These are phyloP conservation scores for Rhizopus delemar DNA, from an alignment of 371 early-diverging fungal genomes.

Conservation along the genomic window DNA sequence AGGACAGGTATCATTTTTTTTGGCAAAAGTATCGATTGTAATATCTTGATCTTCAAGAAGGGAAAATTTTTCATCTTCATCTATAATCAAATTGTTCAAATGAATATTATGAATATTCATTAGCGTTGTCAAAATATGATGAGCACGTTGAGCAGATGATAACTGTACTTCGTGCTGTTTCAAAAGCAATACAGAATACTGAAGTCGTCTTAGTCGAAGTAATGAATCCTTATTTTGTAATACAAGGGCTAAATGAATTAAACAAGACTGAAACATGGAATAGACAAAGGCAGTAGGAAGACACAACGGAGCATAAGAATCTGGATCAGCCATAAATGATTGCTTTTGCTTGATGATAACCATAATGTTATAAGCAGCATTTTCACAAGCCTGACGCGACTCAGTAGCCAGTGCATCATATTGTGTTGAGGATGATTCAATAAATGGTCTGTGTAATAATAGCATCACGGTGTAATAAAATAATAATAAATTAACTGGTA, in stretches of 20 bases:
- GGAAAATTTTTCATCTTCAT: constrained; percentile 7
- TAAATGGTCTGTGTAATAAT: constrained; percentile 60
- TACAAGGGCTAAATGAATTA: constrained; percentile 37
- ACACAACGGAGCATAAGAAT: constrained; percentile 32
- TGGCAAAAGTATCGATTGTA: neutral
- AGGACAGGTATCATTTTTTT: neutral
- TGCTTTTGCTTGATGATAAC: constrained; percentile 30
- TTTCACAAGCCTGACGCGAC: constrained; percentile 35
- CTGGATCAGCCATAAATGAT: constrained; percentile 27
- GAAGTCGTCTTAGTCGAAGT: constrained; percentile 18
- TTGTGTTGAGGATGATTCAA: constrained; percentile 21
- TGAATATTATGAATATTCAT: constrained; percentile 32
- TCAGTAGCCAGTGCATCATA: constrained; percentile 35
- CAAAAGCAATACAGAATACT: constrained; percentile 28
- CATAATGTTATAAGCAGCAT: constrained; percentile 35
- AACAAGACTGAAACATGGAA: constrained; percentile 47
- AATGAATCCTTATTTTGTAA: constrained; percentile 29
- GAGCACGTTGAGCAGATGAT: constrained; percentile 34
- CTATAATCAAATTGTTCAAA: constrained; percentile 6
- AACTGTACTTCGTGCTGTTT: constrained; percentile 28
- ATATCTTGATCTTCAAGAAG: neutral
- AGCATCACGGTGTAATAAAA: constrained; percentile 55
- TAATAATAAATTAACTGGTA: constrained; percentile 45
- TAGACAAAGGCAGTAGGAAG: constrained; percentile 52
- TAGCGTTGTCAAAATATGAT: constrained; percentile 38